Conservation (phyloP, 2,329 filamentous ascomycete genomes). For the Mycosphaerella arachidis region DNA sequence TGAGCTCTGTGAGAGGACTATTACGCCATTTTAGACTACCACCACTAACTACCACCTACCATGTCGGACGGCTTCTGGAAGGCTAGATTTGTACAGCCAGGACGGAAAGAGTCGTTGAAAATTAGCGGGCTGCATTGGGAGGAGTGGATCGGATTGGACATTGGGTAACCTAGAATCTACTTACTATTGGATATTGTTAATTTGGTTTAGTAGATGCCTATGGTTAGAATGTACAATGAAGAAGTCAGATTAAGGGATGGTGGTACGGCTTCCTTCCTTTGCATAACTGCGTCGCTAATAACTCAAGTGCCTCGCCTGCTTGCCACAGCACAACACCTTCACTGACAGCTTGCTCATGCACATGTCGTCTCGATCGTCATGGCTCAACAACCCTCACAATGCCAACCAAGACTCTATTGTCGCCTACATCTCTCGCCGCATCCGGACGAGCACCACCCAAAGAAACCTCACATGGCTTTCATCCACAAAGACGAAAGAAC, state of each 20-base stretch:
- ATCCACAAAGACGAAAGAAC: not conserved
- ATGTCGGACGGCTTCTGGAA: not conserved
- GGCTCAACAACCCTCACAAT: not conserved
- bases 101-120: not conserved
- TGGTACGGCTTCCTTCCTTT: not conserved
- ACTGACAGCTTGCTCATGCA: not conserved
- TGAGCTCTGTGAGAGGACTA: conserved; percentile 2
- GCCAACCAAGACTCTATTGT: not conserved
- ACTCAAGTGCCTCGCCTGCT: not conserved
- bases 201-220: not conserved
- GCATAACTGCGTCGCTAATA: not conserved
- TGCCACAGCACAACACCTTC: not conserved
- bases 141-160: not conserved
- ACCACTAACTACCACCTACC: not conserved
- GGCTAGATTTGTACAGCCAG: not conserved
- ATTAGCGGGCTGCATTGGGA: not conserved
- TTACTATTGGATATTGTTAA: not conserved
- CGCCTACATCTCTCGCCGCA: not conserved
- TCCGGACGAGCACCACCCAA: not conserved
- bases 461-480: not conserved
- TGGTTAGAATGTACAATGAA: not conserved
- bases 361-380: not conserved
- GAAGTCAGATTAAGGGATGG: not conserved
- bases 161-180: not conserved
- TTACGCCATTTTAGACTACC: not conserved